Conservation (phyloP, 106 monocot species). For the Phalaenopsis equestris region DNA sequence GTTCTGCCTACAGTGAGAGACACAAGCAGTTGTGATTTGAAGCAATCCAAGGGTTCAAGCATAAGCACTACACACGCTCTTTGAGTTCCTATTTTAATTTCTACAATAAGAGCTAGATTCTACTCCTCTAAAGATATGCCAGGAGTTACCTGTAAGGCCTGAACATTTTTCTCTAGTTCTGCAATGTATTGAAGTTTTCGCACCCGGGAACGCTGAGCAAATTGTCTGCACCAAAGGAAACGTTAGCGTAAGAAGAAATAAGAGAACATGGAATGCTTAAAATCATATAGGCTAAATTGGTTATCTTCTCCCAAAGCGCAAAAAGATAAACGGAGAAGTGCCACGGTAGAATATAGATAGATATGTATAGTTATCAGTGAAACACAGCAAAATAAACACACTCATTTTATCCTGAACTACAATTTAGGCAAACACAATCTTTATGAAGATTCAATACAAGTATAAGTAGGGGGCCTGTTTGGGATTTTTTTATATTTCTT, state of each 20-base stretch:
- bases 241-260: not conserved
- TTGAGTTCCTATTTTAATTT: not conserved
- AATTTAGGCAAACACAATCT: not conserved
- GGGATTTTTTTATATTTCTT: too few species aligned
- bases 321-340: not conserved
- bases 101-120: not conserved
- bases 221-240: conserved; percentile 46
- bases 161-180: conserved; percentile 83
- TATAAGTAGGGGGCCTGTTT: not conserved
- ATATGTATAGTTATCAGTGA: not conserved
- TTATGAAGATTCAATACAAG: not conserved
- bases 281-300: not conserved
- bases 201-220: conserved; percentile 85
- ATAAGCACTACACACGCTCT: not conserved
- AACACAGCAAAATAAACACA: not conserved
- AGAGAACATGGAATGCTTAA: not conserved
- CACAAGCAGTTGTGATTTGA: not conserved
- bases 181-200: conserved; percentile 95
- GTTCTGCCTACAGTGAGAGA: conserved; percentile 43
- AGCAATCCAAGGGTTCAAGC: conserved; percentile 5
- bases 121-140: not conserved
- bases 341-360: not conserved
- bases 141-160: conserved; percentile 63
- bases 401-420: not conserved
- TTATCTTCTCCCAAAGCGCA: not conserved